A percentile compares a stretch with the other conserved stretches of the same genome.
Conservation (phyloP, 2,329 filamentous ascomycete genomes). For the Alternaria dauci region DNA sequence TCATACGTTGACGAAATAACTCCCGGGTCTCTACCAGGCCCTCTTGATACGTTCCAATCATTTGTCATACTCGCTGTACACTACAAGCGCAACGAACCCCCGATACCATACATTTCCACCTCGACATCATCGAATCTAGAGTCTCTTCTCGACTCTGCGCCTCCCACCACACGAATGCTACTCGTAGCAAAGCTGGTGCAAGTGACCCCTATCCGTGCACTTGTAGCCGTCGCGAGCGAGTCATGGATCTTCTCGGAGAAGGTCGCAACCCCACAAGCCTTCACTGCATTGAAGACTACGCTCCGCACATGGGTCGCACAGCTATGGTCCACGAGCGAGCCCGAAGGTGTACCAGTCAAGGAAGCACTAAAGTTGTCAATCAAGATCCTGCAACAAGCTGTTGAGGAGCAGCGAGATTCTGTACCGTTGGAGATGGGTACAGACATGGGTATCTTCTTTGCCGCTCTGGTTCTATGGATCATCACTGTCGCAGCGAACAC, state of each 20-base stretch:
- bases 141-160: conserved; percentile 34
- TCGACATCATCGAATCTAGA: conserved; percentile 28
- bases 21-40: conserved; percentile 14
- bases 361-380: conserved; percentile 42
- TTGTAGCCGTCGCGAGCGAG: conserved; percentile 56
- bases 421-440: conserved; percentile 37
- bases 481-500: conserved; percentile 40
- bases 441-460: conserved; percentile 49
- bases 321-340: conserved; percentile 32
- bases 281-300: conserved; percentile 40
- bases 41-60: conserved; percentile 49
- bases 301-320: conserved; percentile 49
- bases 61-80: conserved; percentile 48
- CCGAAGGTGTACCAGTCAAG: conserved; percentile 22
- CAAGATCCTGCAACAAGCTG: conserved; percentile 36
- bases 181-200: conserved; percentile 51
- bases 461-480: conserved; percentile 48
- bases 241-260: conserved; percentile 58
- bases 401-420: conserved; percentile 26
- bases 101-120: conserved; percentile 23
- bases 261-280: conserved; percentile 45
- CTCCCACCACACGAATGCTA: conserved; percentile 39
- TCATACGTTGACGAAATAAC: conserved; percentile 37
- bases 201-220: conserved; percentile 51
- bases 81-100: conserved; percentile 35